Percentiles rank a stretch among this genome's conserved stretches.
Conservation (phyloP, 2,329 filamentous ascomycete species). For the Colletotrichum sp. region DNA sequence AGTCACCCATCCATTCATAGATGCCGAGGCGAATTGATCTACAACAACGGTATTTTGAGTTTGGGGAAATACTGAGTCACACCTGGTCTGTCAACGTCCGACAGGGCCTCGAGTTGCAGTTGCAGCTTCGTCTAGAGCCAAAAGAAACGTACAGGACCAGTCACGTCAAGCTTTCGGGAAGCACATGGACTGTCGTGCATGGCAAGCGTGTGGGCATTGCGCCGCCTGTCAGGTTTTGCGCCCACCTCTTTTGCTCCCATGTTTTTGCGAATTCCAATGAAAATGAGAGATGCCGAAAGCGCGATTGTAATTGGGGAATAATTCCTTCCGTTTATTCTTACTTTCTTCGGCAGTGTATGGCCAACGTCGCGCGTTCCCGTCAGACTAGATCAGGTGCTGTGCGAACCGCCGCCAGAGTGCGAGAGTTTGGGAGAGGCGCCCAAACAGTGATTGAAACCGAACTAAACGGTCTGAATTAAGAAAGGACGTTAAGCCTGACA, state of each 20-base stretch:
- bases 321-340: not conserved
- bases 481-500: not conserved
- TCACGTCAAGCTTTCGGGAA: not conserved
- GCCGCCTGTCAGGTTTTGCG: not conserved
- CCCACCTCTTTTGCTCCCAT: not conserved
- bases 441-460: not conserved
- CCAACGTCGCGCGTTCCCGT: not conserved
- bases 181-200: conserved; percentile 14
- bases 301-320: not conserved
- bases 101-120: not conserved
- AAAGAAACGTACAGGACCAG: not conserved
- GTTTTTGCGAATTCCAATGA: not conserved
- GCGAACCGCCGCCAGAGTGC: not conserved
- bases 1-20: not conserved
- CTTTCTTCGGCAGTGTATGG: not conserved
- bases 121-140: not conserved
- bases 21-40: not conserved
- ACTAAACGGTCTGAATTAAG: not conserved
- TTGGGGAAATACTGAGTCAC: not conserved
- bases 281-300: not conserved
- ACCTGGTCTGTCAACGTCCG: not conserved
- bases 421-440: not conserved
- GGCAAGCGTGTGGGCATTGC: not conserved
- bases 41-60: not conserved
- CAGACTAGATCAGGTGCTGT: not conserved